phyloP scores from a whole-genome alignment of 257 asterid species.

The Petrea volubilis region DNA sequence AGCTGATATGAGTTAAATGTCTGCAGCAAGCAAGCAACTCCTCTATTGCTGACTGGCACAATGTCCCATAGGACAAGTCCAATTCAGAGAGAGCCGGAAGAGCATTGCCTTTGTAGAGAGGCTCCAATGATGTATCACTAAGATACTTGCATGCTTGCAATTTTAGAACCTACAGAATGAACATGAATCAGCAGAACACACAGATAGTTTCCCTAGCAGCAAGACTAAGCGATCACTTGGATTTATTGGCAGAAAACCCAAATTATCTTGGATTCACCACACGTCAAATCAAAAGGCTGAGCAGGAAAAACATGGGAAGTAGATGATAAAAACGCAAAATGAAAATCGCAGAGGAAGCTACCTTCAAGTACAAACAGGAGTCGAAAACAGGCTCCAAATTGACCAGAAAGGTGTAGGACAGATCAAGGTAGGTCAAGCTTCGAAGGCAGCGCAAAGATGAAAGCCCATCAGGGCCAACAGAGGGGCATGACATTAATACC shows the following conservation, averaged over 20 bases:
- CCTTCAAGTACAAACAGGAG: constrained; percentile 67
- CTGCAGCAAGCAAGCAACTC: constrained; percentile 74
- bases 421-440: constrained; percentile 67
- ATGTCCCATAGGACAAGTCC: constrained; percentile 78
- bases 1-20: constrained; percentile 70
- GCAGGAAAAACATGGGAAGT: not conserved
- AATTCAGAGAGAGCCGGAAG: constrained; percentile 71
- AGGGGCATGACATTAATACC: constrained; percentile 72
- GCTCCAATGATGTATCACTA: constrained; percentile 63
- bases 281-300: not conserved
- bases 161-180: constrained; percentile 59
- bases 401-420: constrained; percentile 71
- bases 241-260: not conserved
- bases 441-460: constrained; percentile 54
- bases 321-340: not conserved
- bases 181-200: constrained; percentile 2
- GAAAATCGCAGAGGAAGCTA: constrained; percentile 24
- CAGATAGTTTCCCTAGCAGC: not conserved
- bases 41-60: constrained; percentile 75
- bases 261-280: not conserved
- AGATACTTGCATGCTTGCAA: constrained; percentile 93
- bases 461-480: constrained; percentile 65
- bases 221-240: not conserved
- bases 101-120: constrained; percentile 70
- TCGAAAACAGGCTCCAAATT: constrained; percentile 65